phyloP scores from a whole-genome alignment of 2,329 filamentous ascomycete species.

The Trichoderma gracile region DNA sequence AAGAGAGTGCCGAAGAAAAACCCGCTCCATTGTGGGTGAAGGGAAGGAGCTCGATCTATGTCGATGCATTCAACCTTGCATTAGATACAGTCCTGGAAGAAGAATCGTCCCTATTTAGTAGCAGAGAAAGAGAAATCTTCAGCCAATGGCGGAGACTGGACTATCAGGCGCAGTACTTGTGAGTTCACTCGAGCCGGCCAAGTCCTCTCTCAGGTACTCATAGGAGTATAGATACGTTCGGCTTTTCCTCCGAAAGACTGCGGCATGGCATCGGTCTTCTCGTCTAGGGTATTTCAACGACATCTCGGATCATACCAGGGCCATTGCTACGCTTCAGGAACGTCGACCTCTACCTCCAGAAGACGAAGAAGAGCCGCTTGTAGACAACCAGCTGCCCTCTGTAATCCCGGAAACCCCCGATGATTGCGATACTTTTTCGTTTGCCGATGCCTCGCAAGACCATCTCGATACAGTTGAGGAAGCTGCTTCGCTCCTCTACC shows the following conservation, averaged over 20 bases:
- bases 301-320: conserved; percentile 69
- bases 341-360: conserved; percentile 54
- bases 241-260: conserved; percentile 87
- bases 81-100: conserved; percentile 86
- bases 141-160: conserved; percentile 68
- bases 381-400: conserved; percentile 32
- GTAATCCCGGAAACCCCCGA: conserved; percentile 45
- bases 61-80: conserved; percentile 94
- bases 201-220: neutral
- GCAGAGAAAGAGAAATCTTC: conserved; percentile 76
- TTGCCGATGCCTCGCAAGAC: conserved; percentile 76
- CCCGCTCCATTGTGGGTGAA: conserved; percentile 59
- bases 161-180: conserved; percentile 92
- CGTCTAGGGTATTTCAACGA: conserved; percentile 80
- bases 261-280: conserved; percentile 82
- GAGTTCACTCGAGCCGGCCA: conserved; percentile 39
- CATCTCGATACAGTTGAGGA: conserved; percentile 78
- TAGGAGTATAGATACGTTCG: conserved; percentile 71
- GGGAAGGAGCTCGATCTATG: conserved; percentile 87
- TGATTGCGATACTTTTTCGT: conserved; percentile 64
- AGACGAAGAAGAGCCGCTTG: conserved; percentile 18
- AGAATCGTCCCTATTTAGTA: conserved; percentile 83
- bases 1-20: conserved; percentile 46
- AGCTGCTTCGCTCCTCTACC: conserved; percentile 74
- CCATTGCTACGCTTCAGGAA: conserved; percentile 65